These are phyloP conservation scores for Lojkania enalia DNA, from an alignment of 2,329 filamentous ascomycete species.

Conservation along the genomic window DNA sequence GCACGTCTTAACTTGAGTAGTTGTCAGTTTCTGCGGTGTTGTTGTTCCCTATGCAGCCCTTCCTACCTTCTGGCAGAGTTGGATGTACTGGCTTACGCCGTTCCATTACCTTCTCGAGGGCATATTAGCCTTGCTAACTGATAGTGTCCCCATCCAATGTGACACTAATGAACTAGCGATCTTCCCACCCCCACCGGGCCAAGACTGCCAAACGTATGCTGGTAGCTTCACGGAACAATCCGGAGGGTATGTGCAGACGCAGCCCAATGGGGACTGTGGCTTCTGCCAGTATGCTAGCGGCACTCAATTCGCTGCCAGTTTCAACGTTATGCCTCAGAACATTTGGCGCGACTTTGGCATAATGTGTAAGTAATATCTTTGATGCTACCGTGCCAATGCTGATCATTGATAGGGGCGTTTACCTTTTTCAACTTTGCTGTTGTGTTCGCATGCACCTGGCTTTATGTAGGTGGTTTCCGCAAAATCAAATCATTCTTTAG, in stretches of 20 bases:
- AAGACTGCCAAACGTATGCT: constrained; percentile 64
- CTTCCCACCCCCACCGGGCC: constrained; percentile 62
- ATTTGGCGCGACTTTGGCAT: constrained; percentile 71
- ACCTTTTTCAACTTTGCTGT: constrained; percentile 65
- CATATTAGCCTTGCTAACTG: constrained; percentile 60
- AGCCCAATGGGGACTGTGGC: constrained; percentile 61
- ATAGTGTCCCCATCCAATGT: constrained; percentile 61
- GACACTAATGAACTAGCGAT: constrained; percentile 60
- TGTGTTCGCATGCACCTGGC: constrained; percentile 58
- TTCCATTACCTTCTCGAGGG: constrained; percentile 69
- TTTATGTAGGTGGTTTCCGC: constrained; percentile 53
- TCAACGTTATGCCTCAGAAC: constrained; percentile 63
- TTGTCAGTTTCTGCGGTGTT: constrained; percentile 75
- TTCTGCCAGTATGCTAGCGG: constrained; percentile 67
- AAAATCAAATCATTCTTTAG: constrained; percentile 43
- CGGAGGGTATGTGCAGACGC: constrained; percentile 64
- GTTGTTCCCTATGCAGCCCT: constrained; percentile 68
- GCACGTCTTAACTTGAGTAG: constrained; percentile 19
- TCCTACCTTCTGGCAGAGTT: constrained; percentile 64
- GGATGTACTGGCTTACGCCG: constrained; percentile 60
- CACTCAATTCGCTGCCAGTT: constrained; percentile 59
- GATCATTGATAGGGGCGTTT: constrained; percentile 50
- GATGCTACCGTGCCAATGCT: constrained; percentile 13
- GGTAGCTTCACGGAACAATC: constrained; percentile 55
- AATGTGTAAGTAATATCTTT: constrained; percentile 48